These are phyloP conservation scores for Medakamo hakoo DNA, from an alignment of 139 green algal genomes.

Conservation along the genomic window DNA sequence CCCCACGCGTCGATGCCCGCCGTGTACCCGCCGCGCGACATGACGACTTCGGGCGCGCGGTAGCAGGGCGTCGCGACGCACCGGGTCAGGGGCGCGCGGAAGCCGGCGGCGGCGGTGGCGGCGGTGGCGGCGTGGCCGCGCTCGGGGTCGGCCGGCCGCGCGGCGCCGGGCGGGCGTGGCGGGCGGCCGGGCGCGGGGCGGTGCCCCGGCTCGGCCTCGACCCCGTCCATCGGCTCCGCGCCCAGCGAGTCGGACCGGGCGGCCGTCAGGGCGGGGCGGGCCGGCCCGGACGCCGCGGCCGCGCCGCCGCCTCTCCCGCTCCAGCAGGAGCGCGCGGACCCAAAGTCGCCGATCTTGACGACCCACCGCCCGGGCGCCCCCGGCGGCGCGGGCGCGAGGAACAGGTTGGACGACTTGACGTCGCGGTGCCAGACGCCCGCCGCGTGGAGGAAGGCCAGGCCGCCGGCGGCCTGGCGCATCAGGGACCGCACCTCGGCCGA, in stretches of 20 bases:
- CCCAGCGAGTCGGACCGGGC: neutral
- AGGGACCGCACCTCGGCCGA: slow-evolving; percentile 39
- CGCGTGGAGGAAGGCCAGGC: slow-evolving; percentile 57
- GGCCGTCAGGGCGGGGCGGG: neutral
- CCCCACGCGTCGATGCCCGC: slow-evolving; percentile 61
- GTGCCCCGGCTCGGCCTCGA: too few relatives aligned
- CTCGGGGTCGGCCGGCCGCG: neutral
- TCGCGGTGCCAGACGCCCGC: slow-evolving; percentile 70
- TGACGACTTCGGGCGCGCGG: slow-evolving; percentile 34
- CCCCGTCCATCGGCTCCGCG: too few relatives aligned
- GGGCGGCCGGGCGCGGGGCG: too few relatives aligned
- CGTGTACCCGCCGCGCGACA: slow-evolving; percentile 55
- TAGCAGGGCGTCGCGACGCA: slow-evolving; percentile 43
- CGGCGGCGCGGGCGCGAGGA: slow-evolving; percentile 26
- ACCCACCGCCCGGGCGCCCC: neutral
- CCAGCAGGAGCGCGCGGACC: slow-evolving; percentile 48
- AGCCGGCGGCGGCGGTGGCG: slow-evolving; percentile 14
- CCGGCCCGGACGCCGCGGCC: neutral
- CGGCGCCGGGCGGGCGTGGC: too few relatives aligned
- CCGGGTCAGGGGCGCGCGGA: slow-evolving; percentile 49
- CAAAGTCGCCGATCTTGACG: slow-evolving; percentile 58
- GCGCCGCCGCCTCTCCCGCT: too few relatives aligned
- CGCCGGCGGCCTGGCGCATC: slow-evolving; percentile 53
- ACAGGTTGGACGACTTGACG: slow-evolving; percentile 78
- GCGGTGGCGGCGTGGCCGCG: neutral